These are phyloP conservation scores for Xenoacremonium recifei DNA, from an alignment of 2,329 filamentous ascomycete species.

Conservation along the genomic window DNA sequence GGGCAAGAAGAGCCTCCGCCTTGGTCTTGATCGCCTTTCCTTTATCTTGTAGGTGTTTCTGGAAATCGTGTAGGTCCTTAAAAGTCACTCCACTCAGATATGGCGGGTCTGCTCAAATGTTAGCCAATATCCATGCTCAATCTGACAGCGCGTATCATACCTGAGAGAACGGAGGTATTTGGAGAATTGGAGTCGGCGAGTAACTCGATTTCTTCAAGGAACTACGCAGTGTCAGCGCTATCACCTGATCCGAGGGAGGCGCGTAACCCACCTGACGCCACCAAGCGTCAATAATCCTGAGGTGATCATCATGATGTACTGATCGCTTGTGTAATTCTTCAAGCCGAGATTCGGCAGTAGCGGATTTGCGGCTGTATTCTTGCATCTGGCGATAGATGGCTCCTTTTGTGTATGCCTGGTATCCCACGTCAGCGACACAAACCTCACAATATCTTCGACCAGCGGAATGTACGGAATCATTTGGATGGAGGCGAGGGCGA, in stretches of 20 bases:
- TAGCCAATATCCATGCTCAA: conserved; percentile 11
- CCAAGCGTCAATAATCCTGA: conserved; percentile 89
- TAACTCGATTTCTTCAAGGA: conserved; percentile 63
- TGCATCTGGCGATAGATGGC: conserved; percentile 97
- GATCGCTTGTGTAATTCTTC: conserved; percentile 77
- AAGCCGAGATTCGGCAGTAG: conserved; percentile 75
- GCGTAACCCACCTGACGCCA: conserved; percentile 74
- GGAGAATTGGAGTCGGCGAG: conserved; percentile 50
- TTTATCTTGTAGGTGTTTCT: conserved; percentile 75
- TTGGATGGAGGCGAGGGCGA: conserved; percentile 16
- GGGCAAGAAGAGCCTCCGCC: conserved; percentile 66
- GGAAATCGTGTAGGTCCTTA: conserved; percentile 68
- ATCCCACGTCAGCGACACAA: conserved; percentile 24
- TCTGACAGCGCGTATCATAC: conserved; percentile 18
- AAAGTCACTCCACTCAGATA: conserved; percentile 61
- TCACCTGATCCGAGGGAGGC: not conserved
- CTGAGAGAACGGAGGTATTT: conserved; percentile 18
- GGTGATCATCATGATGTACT: conserved; percentile 85
- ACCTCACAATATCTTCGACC: conserved; percentile 16
- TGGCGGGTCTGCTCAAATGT: conserved; percentile 43
- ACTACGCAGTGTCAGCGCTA: conserved; percentile 35
- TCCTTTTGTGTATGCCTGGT: conserved; percentile 64
- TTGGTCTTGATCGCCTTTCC: conserved; percentile 74
- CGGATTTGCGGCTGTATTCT: conserved; percentile 91
- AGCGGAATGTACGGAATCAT: conserved; percentile 17